These are phyloP conservation scores for Fusarium chaquense DNA, from an alignment of 2,329 filamentous ascomycete genomes.

Conservation along the genomic window DNA sequence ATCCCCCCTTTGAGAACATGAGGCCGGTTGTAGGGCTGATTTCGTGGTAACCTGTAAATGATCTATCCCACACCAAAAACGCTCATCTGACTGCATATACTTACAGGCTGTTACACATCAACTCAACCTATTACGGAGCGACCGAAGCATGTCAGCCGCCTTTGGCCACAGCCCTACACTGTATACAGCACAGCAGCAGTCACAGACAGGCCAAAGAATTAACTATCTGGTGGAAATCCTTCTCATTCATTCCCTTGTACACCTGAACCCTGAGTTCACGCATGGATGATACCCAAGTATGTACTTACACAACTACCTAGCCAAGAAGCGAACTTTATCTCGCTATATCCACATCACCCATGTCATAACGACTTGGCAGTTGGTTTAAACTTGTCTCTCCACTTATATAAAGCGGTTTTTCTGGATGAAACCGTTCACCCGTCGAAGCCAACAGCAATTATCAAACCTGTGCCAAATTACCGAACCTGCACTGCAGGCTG, in stretches of 20 bases:
- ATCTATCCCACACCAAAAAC: neutral
- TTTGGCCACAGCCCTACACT: conserved; percentile 35
- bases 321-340: conserved; percentile 30
- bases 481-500: conserved; percentile 5
- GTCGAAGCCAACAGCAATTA: neutral
- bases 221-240: neutral
- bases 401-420: conserved; percentile 5
- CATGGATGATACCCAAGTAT: conserved; percentile 16
- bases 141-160: conserved; percentile 42
- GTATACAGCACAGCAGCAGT: neutral
- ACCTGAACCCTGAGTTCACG: conserved; percentile 7
- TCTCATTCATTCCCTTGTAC: conserved; percentile 3
- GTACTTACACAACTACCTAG: neutral
- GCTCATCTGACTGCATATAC: conserved; percentile 42
- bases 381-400: conserved; percentile 6
- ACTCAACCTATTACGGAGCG: conserved; percentile 26
- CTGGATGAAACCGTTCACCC: neutral
- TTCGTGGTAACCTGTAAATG: conserved; percentile 3
- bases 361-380: conserved; percentile 28
- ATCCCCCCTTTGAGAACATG: neutral
- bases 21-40: conserved; percentile 17
- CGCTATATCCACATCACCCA: conserved; percentile 10
- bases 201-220: conserved; percentile 18
- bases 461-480: neutral
- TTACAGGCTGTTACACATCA: neutral